Percentiles rank a stretch among this genome's conserved stretches.
These are phyloP conservation scores for Micromonas pusilla DNA, from an alignment of 139 green algal species.

Conservation along the genomic window DNA sequence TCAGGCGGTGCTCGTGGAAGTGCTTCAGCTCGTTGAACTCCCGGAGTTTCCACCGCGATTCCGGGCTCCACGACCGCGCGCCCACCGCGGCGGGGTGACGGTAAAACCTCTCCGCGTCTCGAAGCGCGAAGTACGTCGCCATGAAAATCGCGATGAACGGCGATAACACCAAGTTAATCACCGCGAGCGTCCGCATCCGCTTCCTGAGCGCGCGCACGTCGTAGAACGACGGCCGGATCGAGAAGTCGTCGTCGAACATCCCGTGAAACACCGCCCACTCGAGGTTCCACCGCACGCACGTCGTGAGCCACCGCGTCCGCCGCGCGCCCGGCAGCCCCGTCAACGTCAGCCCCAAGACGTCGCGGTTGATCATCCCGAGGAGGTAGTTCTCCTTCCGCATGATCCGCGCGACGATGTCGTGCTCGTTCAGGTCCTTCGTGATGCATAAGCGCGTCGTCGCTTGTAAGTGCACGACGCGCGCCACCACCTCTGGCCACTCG, in stretches of 20 bases:
- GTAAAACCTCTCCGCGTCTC: constrained; percentile 88
- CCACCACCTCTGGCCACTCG: constrained; percentile 79
- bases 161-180: constrained; percentile 62
- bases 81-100: constrained; percentile 55
- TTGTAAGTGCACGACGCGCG: constrained; percentile 75
- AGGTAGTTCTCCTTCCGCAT: constrained; percentile 95
- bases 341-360: constrained; percentile 43
- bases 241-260: constrained; percentile 63
- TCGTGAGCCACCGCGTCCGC: constrained; percentile 58
- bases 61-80: constrained; percentile 37
- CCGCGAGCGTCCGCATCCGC: constrained; percentile 44
- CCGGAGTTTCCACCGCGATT: constrained; percentile 67
- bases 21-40: constrained; percentile 95
- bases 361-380: constrained; percentile 76
- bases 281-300: constrained; percentile 92
- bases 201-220: constrained; percentile 45
- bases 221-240: constrained; percentile 50
- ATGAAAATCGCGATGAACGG: constrained; percentile 89
- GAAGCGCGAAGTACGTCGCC: constrained; percentile 89
- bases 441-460: constrained; percentile 64
- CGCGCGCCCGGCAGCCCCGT: background rate
- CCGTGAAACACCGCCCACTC: constrained; percentile 55
- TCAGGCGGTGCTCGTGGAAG: constrained; percentile 70
- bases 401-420: constrained; percentile 81
- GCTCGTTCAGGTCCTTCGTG: constrained; percentile 69